These are phyloP conservation scores for Citrus inodora DNA, from an alignment of 345 rosid species.

Conservation along the genomic window DNA sequence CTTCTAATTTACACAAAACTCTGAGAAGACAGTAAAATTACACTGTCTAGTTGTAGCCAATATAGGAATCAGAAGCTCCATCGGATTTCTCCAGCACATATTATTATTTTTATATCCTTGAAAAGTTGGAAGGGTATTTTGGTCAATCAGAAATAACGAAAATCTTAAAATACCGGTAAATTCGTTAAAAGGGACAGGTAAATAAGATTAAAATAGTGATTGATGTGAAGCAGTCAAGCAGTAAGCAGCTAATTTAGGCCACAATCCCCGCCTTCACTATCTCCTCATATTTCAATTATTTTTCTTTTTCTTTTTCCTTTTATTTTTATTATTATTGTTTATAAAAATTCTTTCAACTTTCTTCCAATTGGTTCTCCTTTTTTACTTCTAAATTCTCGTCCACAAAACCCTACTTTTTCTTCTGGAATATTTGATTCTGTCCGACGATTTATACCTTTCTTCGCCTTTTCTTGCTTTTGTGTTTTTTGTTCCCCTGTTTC, in stretches of 20 bases:
- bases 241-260: conserved; percentile 21
- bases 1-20: not conserved
- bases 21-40: not conserved
- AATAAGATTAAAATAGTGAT: not conserved
- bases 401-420: conserved; percentile 8
- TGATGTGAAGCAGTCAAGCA: conserved; percentile 11
- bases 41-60: not conserved
- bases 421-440: not conserved
- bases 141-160: not conserved
- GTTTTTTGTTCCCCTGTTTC: not conserved
- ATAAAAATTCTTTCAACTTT: not conserved
- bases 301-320: no score
- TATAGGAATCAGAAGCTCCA: not conserved
- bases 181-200: conserved; percentile 8
- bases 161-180: conserved; percentile 12
- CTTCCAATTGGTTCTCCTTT: not conserved
- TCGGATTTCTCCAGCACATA: not conserved
- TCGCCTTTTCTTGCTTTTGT: not conserved
- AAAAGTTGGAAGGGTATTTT: not conserved
- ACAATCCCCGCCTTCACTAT: conserved; percentile 16
- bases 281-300: not conserved
- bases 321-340: not conserved
- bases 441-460: not conserved
- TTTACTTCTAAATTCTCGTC: not conserved
- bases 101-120: no score